These are phyloP conservation scores for Macrophomina phaseolina DNA, from an alignment of 2,329 filamentous ascomycete genomes.

Conservation along the genomic window DNA sequence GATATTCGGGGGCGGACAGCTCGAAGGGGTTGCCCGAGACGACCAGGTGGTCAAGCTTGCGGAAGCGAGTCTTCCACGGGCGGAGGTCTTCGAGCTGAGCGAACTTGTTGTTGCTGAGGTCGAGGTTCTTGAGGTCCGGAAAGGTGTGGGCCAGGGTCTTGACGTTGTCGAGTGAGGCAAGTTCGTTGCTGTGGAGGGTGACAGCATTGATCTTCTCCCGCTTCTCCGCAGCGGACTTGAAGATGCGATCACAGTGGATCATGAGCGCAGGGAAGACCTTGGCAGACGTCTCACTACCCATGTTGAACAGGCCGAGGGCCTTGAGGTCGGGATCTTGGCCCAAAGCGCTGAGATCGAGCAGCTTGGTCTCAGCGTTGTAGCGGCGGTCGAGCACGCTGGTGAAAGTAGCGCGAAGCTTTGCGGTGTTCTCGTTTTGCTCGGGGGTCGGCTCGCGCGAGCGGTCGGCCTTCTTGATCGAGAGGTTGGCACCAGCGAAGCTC, in stretches of 20 bases:
- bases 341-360: constrained; percentile 83
- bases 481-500: constrained; percentile 46
- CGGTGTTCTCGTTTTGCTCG: background rate
- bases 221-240: constrained; percentile 74
- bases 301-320: constrained; percentile 76
- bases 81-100: constrained; percentile 69
- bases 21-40: constrained; percentile 76
- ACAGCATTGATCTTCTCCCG: constrained; percentile 81
- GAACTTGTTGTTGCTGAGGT: constrained; percentile 85
- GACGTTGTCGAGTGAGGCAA: constrained; percentile 74
- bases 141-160: constrained; percentile 79
- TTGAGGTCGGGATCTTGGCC: constrained; percentile 73
- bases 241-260: constrained; percentile 79
- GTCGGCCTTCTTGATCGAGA: constrained; percentile 41
- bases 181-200: constrained; percentile 79
- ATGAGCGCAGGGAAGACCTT: constrained; percentile 95
- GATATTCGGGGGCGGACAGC: constrained; percentile 57
- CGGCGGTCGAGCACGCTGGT: constrained; percentile 73
- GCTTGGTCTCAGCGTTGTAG: constrained; percentile 73
- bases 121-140: constrained; percentile 84
- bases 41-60: constrained; percentile 78
- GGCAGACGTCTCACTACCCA: constrained; percentile 67
- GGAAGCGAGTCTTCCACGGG: constrained; percentile 81
- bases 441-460: background rate
- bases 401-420: constrained; percentile 55